Base-by-base conservation (phyloP, 768 basidiomycete genomes). In the Serendipita vermifera region DNA sequence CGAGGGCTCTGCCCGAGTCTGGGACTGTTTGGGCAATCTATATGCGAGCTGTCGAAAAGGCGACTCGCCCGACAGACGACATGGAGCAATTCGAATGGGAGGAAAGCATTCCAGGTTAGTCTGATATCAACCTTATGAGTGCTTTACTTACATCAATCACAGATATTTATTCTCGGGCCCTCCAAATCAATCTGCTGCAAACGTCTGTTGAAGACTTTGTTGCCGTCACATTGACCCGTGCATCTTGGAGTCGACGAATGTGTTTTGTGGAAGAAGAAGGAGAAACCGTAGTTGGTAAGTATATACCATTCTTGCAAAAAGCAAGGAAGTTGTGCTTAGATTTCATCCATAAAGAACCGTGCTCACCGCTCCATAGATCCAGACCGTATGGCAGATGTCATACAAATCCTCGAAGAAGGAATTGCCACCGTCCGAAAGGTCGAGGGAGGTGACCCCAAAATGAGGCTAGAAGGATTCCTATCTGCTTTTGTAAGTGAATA, bases 191-290 rank as follows among this genome's bases (percentile, higher is more conserved):
- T 14, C 65, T 82, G 17, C 67, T 88, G 20, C 73, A 75, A 53
- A 67, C 69, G 41, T 78, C 85, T 55, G 70, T 78, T 3, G 85
- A 87, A 40, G 78, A 86, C 60, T 71, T 85, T 15, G 68, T 85
- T 2, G 76, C 81, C 1, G 59, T 87, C 1, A 71, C 80, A 56
- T 72, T 85, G 53, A 81, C 86, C 26, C 74, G 80, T 33, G 80
- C 68, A 64, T 24, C 62, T 80, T 13, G 78, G 79, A 62, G 66
- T 69, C 11, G 74, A 70, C 24, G 70, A 68, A 36, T 72, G 71
- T 56, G 75, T 77, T 74, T 22, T 35, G 32, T 60, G 69, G 75
- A 74, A 1, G 58, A 40, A 13, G 57, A 51, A 26, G 39, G 31
- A 6, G 46, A 51, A 27, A 51, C 46, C 24, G 46, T 29, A 35